Evolutionary conservation across 78 protist species (phyloP).

Genomic region (Dictyostelium brefeldianum): DNA sequence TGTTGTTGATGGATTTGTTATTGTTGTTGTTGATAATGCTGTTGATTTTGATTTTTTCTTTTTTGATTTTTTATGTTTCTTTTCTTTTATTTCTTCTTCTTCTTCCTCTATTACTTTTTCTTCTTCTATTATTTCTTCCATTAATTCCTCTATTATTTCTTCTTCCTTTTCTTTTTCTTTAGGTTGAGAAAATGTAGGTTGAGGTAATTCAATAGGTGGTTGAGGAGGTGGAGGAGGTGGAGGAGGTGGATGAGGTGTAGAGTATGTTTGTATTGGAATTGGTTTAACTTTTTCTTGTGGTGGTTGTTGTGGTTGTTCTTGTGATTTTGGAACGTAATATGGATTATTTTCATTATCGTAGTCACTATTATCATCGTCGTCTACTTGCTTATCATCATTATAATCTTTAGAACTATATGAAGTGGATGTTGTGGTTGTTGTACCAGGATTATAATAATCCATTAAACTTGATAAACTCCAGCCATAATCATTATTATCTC

Average conservation of each 20-base stretch:
- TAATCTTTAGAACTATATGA: background rate
- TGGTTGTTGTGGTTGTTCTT: background rate
- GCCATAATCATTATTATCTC: conserved; percentile 1
- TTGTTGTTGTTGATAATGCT: background rate
- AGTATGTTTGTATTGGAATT: too few relatives aligned
- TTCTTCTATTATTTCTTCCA: background rate
- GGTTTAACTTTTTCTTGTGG: too few relatives aligned
- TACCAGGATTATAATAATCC: conserved; percentile 19
- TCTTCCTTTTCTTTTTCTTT: background rate
- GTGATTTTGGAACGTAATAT: background rate
- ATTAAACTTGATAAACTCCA: conserved; percentile 31
- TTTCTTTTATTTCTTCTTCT: background rate
- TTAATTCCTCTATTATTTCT: background rate
- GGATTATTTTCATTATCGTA: background rate
- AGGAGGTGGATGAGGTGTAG: background rate
- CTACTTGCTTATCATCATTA: background rate
- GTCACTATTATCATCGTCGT: background rate
- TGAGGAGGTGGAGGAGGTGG: background rate
- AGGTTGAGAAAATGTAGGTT: background rate
- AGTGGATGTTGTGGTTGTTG: background rate
- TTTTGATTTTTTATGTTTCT: background rate
- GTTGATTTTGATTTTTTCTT: background rate
- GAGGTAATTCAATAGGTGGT: background rate
- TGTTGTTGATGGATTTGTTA: background rate
- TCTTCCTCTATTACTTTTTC: background rate